phyloP scores from a whole-genome alignment of 768 basidiomycete genomes.

The Agaricus sinodeliciosus region DNA sequence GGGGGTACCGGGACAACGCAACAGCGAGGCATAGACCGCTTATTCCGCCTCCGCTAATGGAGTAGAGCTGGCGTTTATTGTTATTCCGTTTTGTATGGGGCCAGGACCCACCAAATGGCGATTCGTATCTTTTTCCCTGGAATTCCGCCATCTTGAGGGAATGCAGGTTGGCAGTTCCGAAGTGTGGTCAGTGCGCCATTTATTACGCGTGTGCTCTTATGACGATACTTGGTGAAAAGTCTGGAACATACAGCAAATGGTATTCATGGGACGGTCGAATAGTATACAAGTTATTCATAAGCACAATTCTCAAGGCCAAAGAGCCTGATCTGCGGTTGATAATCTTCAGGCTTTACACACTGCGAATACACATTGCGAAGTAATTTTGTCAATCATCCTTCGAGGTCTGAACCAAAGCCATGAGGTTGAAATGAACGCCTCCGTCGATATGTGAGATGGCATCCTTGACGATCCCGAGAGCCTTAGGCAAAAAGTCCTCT shows the following conservation, averaged over 20 bases:
- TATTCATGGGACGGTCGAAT: too few species aligned
- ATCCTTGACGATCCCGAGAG: conserved; percentile 16
- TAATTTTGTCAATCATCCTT: neutral
- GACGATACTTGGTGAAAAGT: too few species aligned
- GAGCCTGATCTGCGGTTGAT: too few species aligned
- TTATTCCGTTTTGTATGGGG: too few species aligned
- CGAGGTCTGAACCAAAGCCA: conserved; percentile 16
- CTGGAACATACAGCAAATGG: too few species aligned
- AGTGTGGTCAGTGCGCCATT: too few species aligned
- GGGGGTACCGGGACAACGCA: conserved; percentile 29
- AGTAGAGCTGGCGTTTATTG: neutral
- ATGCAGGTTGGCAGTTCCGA: neutral
- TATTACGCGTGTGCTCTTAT: neutral
- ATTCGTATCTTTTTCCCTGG: conserved; percentile 11
- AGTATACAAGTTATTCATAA: too few species aligned
- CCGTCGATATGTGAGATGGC: conserved; percentile 18
- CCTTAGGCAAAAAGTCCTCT: conserved; percentile 19
- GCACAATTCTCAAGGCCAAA: too few species aligned
- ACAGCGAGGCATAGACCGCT: conserved; percentile 34
- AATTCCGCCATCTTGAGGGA: neutral
- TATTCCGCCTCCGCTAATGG: conserved; percentile 29
- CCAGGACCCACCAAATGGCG: conserved; percentile 15
- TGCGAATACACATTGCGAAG: neutral
- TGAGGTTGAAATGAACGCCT: conserved; percentile 21
- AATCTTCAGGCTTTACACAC: too few species aligned